Percentiles rank a stretch among this genome's conserved stretches.
Evolutionary conservation across 306 rosid genomes (phyloP).

Genomic region (Canavalia ensiformis): DNA sequence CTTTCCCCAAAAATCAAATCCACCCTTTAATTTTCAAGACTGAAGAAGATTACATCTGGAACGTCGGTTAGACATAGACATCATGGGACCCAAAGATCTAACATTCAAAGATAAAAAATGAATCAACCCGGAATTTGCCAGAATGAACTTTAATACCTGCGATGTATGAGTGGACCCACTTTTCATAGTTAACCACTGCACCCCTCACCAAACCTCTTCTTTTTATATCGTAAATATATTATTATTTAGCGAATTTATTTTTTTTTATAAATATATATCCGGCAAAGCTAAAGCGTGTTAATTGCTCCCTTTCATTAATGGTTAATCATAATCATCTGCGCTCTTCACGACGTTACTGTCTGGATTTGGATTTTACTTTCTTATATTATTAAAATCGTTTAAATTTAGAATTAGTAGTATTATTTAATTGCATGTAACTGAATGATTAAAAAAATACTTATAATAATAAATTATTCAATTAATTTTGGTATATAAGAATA

Average conservation of each 20-base stretch:
- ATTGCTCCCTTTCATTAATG: neutral
- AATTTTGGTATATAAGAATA: neutral
- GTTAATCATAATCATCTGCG: conserved; percentile 45
- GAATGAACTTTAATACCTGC: conserved; percentile 38
- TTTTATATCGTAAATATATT: neutral
- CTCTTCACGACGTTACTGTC: conserved; percentile 42
- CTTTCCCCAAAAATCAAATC: conserved; percentile 32
- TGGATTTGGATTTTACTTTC: neutral
- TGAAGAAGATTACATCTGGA: conserved; percentile 37
- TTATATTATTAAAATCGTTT: neutral
- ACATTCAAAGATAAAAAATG: conserved; percentile 41
- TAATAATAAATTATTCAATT: too few species aligned
- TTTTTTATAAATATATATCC: neutral
- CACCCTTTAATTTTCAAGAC: neutral
- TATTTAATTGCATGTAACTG: neutral
- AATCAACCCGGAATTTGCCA: conserved; percentile 22
- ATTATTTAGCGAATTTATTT: neutral
- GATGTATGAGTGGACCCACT: conserved; percentile 39
- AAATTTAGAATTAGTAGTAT: neutral
- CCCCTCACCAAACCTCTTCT: conserved; percentile 34
- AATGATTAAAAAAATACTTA: neutral
- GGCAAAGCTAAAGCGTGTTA: conserved; percentile 46
- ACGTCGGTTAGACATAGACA: conserved; percentile 42
- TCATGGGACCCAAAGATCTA: conserved; percentile 54
- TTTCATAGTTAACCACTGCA: conserved; percentile 46